Evolutionary conservation across 768 basidiomycete species (phyloP), one percentile per base, ranked within the genome.

Genomic region (Lactarius evosmus): DNA sequence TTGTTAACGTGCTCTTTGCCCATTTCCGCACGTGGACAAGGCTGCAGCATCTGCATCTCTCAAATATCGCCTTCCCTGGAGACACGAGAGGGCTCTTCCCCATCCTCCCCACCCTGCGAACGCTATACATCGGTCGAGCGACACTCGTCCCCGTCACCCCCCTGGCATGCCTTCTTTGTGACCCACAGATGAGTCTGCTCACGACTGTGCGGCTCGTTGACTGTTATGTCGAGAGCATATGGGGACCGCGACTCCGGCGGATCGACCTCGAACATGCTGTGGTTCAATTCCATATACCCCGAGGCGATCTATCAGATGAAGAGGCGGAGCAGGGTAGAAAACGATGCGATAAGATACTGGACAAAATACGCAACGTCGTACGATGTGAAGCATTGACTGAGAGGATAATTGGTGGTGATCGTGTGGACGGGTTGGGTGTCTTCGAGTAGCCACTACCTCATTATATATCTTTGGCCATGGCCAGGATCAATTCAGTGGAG

Each of bases 221-320:
- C 63, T 78, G 77, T 25, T 85, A 85, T 68, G 71, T 73, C 12
- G 80, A 76, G 52, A 83, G 83, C 61, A 86, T 87, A 30, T 85
- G 85, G 85, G 85, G 83, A 46, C 74, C 75, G 1, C 76, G 85
- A 34, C 63, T 85, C 32, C 78, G 84, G 17, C 73, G 79, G 41
- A 76, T 77, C 14, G 82, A 85, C 67, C 68, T 85, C 14, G 81
- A 83, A 72, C 69, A 65, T 17, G 79, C 76, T 7, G 74, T 72
- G 16, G 64, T 66, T 22, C 50, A 59, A 55, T 60, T 49, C 9
- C 64, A 19, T 54, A 55, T 27, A 60, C 62, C 53, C n/a, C n/a
- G 41, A 7, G 56, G 54, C 19, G 32, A 30, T 32, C 46, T 51
- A 49, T 55, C 56, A 32, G 41, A 53, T 25, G 55, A 44, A 9